Evolutionary conservation across 1,284 basidiomycete species (phyloP), one percentile per base, ranked within the genome.

Genomic region (Ceratobasidium sp.): DNA sequence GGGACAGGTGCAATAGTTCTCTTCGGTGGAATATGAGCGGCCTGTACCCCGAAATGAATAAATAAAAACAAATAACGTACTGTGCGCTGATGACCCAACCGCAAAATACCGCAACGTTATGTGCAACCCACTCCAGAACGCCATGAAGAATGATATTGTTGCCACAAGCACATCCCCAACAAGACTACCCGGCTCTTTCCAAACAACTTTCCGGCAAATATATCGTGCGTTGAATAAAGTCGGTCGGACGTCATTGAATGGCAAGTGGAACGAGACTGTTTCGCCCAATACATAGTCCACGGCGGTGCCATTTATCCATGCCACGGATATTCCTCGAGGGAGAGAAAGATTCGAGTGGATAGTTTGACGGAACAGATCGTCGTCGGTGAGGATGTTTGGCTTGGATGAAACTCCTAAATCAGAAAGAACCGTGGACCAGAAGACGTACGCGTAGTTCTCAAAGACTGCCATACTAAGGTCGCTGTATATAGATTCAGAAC

Each of bases 111-210:
- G 3, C 13, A 62, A 20, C 3, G 12, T 13, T 9, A 62, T 20
- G 20, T 40, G 33, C 6, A 62, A 40, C 7, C 5, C 28, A 26
- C 12, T n/a, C 59, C 59, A 62, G 33, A 40, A 62, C 17, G 33
- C 28, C 13, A 20, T 62, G 40, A 62, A 62, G 33, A 62, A 40
- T 9, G 59, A 40, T 40, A 38, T 17, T 15, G 59, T 62, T 62
- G 59, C 59, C 20, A 62, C 59, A 17, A 62, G 59, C 40, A 62
- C 59, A 40, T 62, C 59, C 6, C 13, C 13, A 38, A 38, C 59
- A 6, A 62, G 28, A 17, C n/a, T 40, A 9, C 13, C 20, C 13
- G 59, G 59, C 23, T 40, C 12, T 40, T 62, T 62, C 33, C 59
- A 62, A 7, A 20, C 9, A 28, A 62, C 20, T 40, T 38, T 33